Evolutionary conservation across 345 rosid genomes (phyloP).

Genomic region (Moricandia moricandioides): DNA sequence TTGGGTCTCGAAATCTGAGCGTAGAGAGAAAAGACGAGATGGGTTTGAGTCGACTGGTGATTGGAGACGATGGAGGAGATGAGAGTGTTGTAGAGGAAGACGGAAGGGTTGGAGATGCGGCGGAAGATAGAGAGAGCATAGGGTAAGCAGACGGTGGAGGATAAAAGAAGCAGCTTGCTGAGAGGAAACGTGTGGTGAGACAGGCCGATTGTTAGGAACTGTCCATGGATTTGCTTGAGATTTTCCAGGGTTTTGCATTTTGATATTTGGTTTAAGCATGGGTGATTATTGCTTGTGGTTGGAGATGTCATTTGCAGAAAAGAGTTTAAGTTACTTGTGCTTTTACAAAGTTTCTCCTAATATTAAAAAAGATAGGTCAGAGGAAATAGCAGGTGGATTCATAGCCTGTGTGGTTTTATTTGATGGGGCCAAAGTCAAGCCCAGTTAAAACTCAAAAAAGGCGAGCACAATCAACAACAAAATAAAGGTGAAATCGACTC

Average conservation of each 20-base stretch:
- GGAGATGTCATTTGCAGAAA: constrained; percentile 44
- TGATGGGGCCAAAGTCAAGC: not conserved
- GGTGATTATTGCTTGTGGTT: constrained; percentile 42
- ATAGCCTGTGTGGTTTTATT: not conserved
- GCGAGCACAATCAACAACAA: not conserved
- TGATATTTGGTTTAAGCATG: constrained; percentile 38
- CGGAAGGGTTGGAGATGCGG: constrained; percentile 47
- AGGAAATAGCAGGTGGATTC: not conserved
- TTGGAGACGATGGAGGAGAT: constrained; percentile 45
- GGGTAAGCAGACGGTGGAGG: constrained; percentile 40
- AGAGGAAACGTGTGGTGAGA: constrained; percentile 64
- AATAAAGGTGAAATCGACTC: too few species aligned
- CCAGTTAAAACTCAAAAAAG: not conserved
- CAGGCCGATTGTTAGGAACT: constrained; percentile 48
- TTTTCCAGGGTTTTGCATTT: constrained; percentile 46
- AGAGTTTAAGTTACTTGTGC: not conserved
- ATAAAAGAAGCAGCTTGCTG: constrained; percentile 49
- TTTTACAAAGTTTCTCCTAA: not conserved
- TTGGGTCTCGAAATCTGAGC: constrained; percentile 47
- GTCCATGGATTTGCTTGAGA: constrained; percentile 55
- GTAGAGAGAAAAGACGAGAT: constrained; percentile 51
- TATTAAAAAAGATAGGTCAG: not conserved
- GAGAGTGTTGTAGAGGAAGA: constrained; percentile 61
- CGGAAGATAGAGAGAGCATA: constrained; percentile 52
- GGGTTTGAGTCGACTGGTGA: constrained; percentile 31